These are phyloP conservation scores for Calonectria pseudoreteaudii DNA, from an alignment of 2,329 filamentous ascomycete genomes.

Conservation along the genomic window DNA sequence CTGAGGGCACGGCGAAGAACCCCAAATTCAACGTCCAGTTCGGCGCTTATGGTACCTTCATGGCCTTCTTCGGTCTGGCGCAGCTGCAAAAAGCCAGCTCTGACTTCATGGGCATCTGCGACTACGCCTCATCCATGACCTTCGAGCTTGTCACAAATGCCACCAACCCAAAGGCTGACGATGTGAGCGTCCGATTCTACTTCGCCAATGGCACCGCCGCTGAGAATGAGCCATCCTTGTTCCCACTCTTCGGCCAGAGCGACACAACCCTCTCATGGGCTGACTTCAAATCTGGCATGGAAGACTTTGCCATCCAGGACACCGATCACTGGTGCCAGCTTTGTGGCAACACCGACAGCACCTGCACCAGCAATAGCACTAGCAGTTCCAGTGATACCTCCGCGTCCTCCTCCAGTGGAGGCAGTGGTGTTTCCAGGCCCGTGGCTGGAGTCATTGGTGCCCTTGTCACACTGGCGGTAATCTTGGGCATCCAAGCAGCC, in stretches of 20 bases:
- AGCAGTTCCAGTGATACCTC: constrained; percentile 37
- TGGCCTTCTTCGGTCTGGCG: constrained; percentile 72
- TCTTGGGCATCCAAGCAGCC: constrained; percentile 58
- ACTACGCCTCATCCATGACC: constrained; percentile 84
- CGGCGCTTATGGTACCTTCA: constrained; percentile 71
- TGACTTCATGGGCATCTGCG: constrained; percentile 81
- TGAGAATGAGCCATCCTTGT: constrained; percentile 62
- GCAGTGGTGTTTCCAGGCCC: constrained; percentile 67
- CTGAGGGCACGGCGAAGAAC: constrained; percentile 51
- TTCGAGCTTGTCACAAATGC: constrained; percentile 78
- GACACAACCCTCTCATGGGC: constrained; percentile 72
- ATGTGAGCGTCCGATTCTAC: constrained; percentile 70
- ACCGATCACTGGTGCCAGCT: constrained; percentile 77
- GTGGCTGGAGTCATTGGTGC: constrained; percentile 89
- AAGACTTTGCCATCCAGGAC: constrained; percentile 74
- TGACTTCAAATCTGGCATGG: constrained; percentile 74
- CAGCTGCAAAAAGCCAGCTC: constrained; percentile 61
- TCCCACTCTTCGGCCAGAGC: constrained; percentile 70
- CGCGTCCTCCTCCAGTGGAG: constrained; percentile 33
- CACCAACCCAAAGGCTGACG: constrained; percentile 55
- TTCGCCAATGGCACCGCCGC: constrained; percentile 70
- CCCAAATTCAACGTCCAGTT: constrained; percentile 66
- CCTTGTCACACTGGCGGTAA: constrained; percentile 67
- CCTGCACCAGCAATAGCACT: constrained; percentile 62
- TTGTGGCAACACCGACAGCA: constrained; percentile 79